Evolutionary conservation across 306 rosid genomes (phyloP).

Genomic region (Trifolium repens): DNA sequence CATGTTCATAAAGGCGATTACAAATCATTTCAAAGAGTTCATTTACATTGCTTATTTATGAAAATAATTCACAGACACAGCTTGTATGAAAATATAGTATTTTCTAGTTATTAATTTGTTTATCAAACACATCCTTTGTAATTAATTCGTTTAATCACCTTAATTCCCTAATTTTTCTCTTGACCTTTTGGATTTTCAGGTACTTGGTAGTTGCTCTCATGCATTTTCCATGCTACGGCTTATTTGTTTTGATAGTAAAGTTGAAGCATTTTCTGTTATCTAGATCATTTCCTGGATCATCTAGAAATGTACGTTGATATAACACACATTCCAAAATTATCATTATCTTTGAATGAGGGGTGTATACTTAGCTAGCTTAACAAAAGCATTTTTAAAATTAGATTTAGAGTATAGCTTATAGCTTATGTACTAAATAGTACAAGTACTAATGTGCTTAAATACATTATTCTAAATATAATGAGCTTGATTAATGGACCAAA

Average conservation of each 20-base stretch:
- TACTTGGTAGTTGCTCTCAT: slow-evolving; percentile 74
- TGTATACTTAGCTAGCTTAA: background rate
- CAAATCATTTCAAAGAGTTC: no score
- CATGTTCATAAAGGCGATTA: no score
- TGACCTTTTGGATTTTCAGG: slow-evolving; percentile 55
- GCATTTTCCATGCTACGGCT: slow-evolving; percentile 82
- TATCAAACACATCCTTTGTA: no score
- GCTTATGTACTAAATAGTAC: background rate
- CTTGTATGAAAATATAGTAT: no score
- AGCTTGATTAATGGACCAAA: no score
- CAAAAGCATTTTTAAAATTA: slow-evolving; percentile 17
- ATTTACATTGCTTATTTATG: no score
- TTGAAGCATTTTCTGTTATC: slow-evolving; percentile 57
- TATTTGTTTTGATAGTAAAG: slow-evolving; percentile 55
- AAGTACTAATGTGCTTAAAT: no score
- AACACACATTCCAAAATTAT: slow-evolving; percentile 9
- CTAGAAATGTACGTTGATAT: slow-evolving; percentile 43
- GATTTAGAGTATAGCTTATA: slow-evolving; percentile 7
- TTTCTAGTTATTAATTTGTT: no score
- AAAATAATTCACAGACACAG: no score
- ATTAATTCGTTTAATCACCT: no score
- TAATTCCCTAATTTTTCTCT: background rate
- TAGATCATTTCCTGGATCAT: slow-evolving; percentile 63
- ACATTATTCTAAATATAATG: no score
- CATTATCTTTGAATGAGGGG: background rate